phyloP scores from a whole-genome alignment of 768 basidiomycete genomes.

The Mycena floridula region DNA sequence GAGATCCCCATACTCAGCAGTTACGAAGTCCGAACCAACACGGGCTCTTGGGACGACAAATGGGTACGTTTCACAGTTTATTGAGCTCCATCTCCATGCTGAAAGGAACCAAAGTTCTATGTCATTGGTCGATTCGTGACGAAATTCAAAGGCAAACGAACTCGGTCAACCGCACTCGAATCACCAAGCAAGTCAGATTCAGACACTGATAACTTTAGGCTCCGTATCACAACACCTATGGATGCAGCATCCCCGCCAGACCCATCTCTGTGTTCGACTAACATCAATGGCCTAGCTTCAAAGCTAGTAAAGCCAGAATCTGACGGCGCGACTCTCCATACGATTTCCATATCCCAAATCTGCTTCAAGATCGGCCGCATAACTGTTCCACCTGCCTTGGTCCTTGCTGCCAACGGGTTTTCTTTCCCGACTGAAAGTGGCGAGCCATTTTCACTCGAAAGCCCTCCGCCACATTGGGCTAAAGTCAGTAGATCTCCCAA shows the following conservation, averaged over 20 bases:
- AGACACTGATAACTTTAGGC: too few relatives aligned
- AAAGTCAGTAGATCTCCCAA: conserved; percentile 28
- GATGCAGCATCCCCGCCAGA: conserved; percentile 1
- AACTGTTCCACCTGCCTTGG: conserved; percentile 64
- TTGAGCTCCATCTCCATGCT: background rate
- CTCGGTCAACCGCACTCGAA: too few relatives aligned
- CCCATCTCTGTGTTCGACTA: background rate
- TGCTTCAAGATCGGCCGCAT: conserved; percentile 71
- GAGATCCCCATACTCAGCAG: conserved; percentile 39
- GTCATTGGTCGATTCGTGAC: conserved; percentile 42
- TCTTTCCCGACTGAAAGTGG: conserved; percentile 30
- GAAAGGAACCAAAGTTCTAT: too few relatives aligned
- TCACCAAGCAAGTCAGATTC: too few relatives aligned
- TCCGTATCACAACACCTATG: background rate
- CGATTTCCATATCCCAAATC: conserved; percentile 53
- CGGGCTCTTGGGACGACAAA: conserved; percentile 48
- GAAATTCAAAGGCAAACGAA: too few relatives aligned
- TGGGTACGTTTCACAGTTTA: conserved; percentile 34
- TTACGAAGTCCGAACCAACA: conserved; percentile 38
- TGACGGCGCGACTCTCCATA: conserved; percentile 56
- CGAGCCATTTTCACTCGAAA: conserved; percentile 31
- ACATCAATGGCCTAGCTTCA: background rate
- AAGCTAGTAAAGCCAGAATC: conserved; percentile 19
- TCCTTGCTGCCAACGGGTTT: conserved; percentile 57
- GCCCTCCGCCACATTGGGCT: conserved; percentile 45